Evolutionary conservation across 108 stramenopile genomes (phyloP).

Genomic region (Poteriospumella lacustris): DNA sequence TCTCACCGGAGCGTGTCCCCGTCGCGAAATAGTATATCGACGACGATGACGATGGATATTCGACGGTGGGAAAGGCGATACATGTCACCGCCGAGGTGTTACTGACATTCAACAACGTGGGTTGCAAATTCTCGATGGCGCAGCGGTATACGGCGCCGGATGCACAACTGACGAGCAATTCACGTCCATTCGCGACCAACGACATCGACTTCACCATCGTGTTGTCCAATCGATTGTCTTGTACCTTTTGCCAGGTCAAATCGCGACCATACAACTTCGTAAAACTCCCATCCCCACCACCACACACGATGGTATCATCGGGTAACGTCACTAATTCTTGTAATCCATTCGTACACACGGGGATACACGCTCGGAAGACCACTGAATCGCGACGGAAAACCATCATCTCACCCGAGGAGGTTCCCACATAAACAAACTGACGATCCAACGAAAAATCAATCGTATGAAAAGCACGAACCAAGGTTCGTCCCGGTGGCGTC

Average conservation of each 20-base stretch:
- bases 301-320: neutral
- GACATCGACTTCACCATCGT: constrained; percentile 11
- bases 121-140: neutral
- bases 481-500: constrained; percentile 37
- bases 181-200: neutral
- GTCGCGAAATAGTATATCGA: constrained; percentile 46
- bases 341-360: constrained; percentile 27
- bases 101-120: neutral
- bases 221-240: neutral
- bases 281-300: constrained; percentile 32
- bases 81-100: constrained; percentile 30
- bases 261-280: constrained; percentile 38
- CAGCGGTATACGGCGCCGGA: neutral
- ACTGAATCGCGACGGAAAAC: constrained; percentile 29
- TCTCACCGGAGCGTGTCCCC: constrained; percentile 32
- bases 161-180: neutral
- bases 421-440: constrained; percentile 45
- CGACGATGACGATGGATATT: neutral
- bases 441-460: constrained; percentile 11
- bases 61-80: constrained; percentile 31
- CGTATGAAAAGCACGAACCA: constrained; percentile 35
- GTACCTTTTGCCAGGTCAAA: constrained; percentile 41
- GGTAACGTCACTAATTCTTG: neutral
- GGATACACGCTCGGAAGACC: constrained; percentile 22
- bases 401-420: constrained; percentile 49